These are phyloP conservation scores for Rhodotorula paludigena DNA, from an alignment of 768 basidiomycete genomes.

Conservation along the genomic window DNA sequence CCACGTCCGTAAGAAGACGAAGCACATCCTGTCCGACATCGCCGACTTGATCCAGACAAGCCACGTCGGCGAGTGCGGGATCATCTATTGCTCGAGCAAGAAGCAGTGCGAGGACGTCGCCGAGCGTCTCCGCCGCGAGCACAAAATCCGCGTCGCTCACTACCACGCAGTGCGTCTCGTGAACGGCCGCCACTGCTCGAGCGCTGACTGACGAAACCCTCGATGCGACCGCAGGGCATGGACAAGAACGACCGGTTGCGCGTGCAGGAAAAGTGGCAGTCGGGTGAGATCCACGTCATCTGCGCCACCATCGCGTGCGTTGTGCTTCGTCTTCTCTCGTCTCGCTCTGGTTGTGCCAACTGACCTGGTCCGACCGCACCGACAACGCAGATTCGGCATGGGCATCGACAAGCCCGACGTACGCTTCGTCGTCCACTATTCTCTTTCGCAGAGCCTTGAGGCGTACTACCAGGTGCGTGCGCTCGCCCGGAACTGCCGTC, in stretches of 20 bases:
- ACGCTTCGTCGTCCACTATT: slow-evolving; percentile 84
- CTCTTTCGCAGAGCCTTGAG: slow-evolving; percentile 74
- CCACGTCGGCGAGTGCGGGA: slow-evolving; percentile 57
- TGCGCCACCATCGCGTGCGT: slow-evolving; percentile 73
- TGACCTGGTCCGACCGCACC: background rate
- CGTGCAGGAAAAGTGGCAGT: slow-evolving; percentile 69
- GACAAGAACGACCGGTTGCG: slow-evolving; percentile 57
- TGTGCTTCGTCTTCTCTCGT: background rate
- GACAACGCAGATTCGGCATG: slow-evolving; percentile 76
- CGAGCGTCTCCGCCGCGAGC: slow-evolving; percentile 57
- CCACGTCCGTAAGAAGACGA: slow-evolving; percentile 56
- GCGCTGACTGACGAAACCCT: background rate
- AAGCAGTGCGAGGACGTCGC: slow-evolving; percentile 77
- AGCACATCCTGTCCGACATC: slow-evolving; percentile 58
- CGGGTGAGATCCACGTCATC: slow-evolving; percentile 67
- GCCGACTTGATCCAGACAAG: slow-evolving; percentile 61
- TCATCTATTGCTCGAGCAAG: slow-evolving; percentile 75
- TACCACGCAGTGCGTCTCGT: slow-evolving; percentile 65
- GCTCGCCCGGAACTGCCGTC: background rate
- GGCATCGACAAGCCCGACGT: slow-evolving; percentile 79
- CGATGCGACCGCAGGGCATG: slow-evolving; percentile 50
- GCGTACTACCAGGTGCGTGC: slow-evolving; percentile 55
- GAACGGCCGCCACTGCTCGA: no score
- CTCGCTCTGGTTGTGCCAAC: no score
- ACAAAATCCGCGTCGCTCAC: slow-evolving; percentile 62